These are phyloP conservation scores for Mytilinidion resinicola DNA, from an alignment of 495 filamentous ascomycete genomes.

Conservation along the genomic window DNA sequence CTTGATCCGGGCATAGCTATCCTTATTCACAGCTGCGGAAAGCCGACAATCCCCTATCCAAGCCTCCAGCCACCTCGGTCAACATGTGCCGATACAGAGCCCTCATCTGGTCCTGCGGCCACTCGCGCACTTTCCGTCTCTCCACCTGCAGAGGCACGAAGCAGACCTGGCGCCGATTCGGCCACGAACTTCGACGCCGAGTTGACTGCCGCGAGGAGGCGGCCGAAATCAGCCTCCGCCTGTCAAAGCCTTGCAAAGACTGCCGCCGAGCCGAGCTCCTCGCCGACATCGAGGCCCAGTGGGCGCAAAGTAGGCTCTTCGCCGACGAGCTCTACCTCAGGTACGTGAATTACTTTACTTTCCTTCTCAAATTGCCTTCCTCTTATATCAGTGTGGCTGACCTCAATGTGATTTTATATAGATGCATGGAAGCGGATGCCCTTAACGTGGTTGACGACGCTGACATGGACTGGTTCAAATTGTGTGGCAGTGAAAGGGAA, in stretches of 20 bases:
- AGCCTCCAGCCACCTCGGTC: neutral
- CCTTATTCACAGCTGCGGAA: neutral
- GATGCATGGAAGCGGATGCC: too few relatives aligned
- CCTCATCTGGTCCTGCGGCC: neutral
- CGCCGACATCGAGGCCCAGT: neutral
- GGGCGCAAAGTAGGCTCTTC: too few relatives aligned
- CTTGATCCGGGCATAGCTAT: neutral
- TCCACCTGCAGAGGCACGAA: neutral
- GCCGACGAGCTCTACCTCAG: too few relatives aligned
- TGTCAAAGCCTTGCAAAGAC: neutral
- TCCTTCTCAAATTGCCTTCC: too few relatives aligned
- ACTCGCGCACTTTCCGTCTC: neutral
- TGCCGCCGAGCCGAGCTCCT: neutral
- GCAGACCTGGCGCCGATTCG: neutral
- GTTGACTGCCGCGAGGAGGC: neutral
- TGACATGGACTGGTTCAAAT: too few relatives aligned
- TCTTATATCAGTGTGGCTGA: too few relatives aligned
- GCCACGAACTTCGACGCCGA: neutral
- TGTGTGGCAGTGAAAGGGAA: too few relatives aligned
- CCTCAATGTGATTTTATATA: too few relatives aligned
- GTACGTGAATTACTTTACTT: too few relatives aligned
- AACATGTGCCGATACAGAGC: neutral
- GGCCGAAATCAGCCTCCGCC: neutral
- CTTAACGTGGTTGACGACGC: too few relatives aligned
- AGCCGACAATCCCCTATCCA: neutral